Evolutionary conservation across 176 grass and related monocot species (phyloP), one percentile per base, ranked within the genome.

Genomic region (Alloteropsis semialata): DNA sequence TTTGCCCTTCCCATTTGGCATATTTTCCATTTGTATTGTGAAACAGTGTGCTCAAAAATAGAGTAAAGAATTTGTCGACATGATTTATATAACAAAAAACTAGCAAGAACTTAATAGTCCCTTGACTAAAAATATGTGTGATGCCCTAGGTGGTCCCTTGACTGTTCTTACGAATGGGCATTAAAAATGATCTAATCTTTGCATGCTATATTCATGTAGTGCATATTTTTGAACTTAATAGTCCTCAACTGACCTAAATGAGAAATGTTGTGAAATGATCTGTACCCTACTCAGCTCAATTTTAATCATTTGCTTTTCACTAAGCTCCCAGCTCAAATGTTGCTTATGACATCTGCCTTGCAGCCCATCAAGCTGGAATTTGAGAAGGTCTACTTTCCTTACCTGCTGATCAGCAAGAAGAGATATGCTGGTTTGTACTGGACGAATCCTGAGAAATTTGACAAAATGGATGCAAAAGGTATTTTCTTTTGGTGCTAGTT

Each of bases 401-500:
- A 91, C 50, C 80, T 98, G 71, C 77, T 98, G 82, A 98, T 98
- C 81, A 98, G 96, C 91, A 98, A 98, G 91, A 95, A 98, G 92
- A 95, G 96, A 95, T 98, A 98, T 88, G 96, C 96, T 74, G 96
- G 96, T 62, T 95, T 98, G 80, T 98, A 95, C 78, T 98, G 96
- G 96, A 87, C 96, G 69, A 98, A 98, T 86, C 84, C 96, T 82
- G 92, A 92, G 58, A 95, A 93, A 78, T 95, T 95, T 91, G 96
- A 98, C 82, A 98, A 98, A 91, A 98, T 98, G 96, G 96, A 98
- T 72, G 91, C 96, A 25, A 98, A 98, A 91, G 96, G 96, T 98
- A 88, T 75, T 70, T 55, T 10, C 29, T 65, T 68, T 38, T 71
- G 53, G 9, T 53, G 29, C 72, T 82, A 76, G 34, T 75, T 56